These are phyloP conservation scores for Kappamyces sp. DNA, from an alignment of 192 early-diverging fungal genomes.

Conservation along the genomic window DNA sequence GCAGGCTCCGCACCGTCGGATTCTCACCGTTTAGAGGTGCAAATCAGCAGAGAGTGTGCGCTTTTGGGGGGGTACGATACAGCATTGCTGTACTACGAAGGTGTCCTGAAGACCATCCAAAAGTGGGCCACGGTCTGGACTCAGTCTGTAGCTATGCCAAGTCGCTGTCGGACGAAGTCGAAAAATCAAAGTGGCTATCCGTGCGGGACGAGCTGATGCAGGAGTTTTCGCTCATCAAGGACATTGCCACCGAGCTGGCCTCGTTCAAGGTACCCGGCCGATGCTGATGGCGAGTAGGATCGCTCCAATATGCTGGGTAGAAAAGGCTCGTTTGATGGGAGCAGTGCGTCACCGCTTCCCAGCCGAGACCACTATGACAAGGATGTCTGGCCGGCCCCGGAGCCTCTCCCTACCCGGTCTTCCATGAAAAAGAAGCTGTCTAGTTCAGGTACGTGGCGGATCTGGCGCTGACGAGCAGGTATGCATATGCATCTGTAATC, in stretches of 20 bases:
- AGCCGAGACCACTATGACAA: constrained; percentile 22
- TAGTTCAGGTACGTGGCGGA: no score
- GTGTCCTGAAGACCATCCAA: constrained; percentile 42
- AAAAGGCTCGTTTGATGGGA: not conserved
- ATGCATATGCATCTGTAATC: no score
- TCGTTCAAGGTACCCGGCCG: constrained; percentile 40
- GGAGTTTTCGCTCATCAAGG: constrained; percentile 50
- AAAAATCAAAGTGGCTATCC: constrained; percentile 36
- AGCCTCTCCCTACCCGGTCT: constrained; percentile 26
- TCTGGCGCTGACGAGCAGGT: no score
- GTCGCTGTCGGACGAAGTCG: constrained; percentile 21
- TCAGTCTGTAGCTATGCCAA: constrained; percentile 35
- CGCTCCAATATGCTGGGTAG: not conserved
- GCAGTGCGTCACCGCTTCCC: not conserved
- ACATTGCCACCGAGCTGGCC: constrained; percentile 42
- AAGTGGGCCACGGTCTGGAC: constrained; percentile 20
- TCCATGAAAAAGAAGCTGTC: constrained; percentile 3
- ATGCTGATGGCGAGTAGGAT: not conserved
- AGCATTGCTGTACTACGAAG: constrained; percentile 49
- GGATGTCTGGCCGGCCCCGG: constrained; percentile 51
- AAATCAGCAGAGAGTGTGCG: constrained; percentile 49
- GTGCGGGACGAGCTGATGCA: constrained; percentile 27
- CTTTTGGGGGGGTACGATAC: constrained; percentile 52
- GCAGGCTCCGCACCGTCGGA: not conserved
- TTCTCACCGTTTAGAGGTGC: constrained; percentile 23